phyloP scores from a whole-genome alignment of 1,284 basidiomycete species.

The Cutaneotrichosporon dermatis region DNA sequence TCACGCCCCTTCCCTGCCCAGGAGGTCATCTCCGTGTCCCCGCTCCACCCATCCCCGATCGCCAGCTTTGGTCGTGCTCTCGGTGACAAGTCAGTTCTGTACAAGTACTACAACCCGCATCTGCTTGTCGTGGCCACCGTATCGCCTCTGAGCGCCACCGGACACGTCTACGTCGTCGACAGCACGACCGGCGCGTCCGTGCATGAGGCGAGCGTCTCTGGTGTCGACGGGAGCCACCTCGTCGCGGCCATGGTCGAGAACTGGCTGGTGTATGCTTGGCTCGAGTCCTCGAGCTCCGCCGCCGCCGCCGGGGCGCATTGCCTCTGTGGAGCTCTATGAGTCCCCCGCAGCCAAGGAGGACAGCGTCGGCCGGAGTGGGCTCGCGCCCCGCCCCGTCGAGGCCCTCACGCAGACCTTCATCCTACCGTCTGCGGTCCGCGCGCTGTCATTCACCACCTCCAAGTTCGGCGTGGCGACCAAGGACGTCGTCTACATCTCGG shows the following conservation, averaged over 20 bases:
- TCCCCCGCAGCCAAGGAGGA: slow-evolving; percentile 60
- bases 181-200: slow-evolving; percentile 69
- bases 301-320: slow-evolving; percentile 63
- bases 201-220: slow-evolving; percentile 56
- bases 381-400: slow-evolving; percentile 55
- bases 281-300: slow-evolving; percentile 21
- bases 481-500: slow-evolving; percentile 77
- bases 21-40: slow-evolving; percentile 43
- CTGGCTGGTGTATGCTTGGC: slow-evolving; percentile 81
- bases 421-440: slow-evolving; percentile 63
- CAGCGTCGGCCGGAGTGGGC: slow-evolving; percentile 64
- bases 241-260: slow-evolving; percentile 76
- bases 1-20: slow-evolving; percentile 59
- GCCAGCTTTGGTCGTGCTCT: slow-evolving; percentile 79
- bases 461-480: slow-evolving; percentile 83
- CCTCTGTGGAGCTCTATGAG: slow-evolving; percentile 84
- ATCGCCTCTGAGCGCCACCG: slow-evolving; percentile 32
- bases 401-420: slow-evolving; percentile 67
- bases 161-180: slow-evolving; percentile 73
- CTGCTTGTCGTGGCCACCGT: slow-evolving; percentile 64
- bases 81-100: slow-evolving; percentile 80
- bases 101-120: slow-evolving; percentile 91
- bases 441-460: slow-evolving; percentile 70
- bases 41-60: slow-evolving; percentile 53
- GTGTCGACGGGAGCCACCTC: slow-evolving; percentile 50